Percentiles rank a stretch among this genome's conserved stretches.
Conservation (phyloP, 2,329 filamentous ascomycete genomes). For the Botrytis tulipae region DNA sequence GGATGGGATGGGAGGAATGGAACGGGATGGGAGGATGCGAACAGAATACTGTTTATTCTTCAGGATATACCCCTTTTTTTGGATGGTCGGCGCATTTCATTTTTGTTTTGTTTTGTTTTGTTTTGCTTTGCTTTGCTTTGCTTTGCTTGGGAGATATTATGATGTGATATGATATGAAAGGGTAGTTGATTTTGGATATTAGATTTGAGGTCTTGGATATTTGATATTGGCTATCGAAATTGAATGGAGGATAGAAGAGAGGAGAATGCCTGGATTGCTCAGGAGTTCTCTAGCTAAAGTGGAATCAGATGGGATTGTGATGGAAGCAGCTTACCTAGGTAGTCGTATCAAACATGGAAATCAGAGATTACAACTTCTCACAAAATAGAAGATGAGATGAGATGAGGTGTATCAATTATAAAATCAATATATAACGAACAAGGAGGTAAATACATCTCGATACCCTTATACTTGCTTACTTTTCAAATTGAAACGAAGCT, state of each 20-base stretch:
- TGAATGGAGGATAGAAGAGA: not conserved
- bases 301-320: not conserved
- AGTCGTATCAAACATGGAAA: not conserved
- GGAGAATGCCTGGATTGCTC: not conserved
- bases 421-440: not conserved
- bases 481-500: not conserved
- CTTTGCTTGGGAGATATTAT: not conserved
- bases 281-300: not conserved
- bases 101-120: not conserved
- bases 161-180: not conserved
- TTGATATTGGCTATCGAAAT: not conserved
- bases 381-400: not conserved
- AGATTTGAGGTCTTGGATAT: not conserved
- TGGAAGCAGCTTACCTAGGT: not conserved
- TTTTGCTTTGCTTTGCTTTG: too few species aligned
- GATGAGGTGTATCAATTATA: not conserved
- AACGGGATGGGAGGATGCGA: not conserved
- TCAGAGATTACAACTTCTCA: not conserved
- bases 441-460: not conserved
- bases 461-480: not conserved
- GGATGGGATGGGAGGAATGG: not conserved
- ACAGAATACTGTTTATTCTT: not conserved
- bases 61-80: slow-evolving; percentile 1
- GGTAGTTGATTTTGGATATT: not conserved
- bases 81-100: not conserved